These are phyloP conservation scores for Diplodia seriata DNA, from an alignment of 2,329 filamentous ascomycete species.

Conservation along the genomic window DNA sequence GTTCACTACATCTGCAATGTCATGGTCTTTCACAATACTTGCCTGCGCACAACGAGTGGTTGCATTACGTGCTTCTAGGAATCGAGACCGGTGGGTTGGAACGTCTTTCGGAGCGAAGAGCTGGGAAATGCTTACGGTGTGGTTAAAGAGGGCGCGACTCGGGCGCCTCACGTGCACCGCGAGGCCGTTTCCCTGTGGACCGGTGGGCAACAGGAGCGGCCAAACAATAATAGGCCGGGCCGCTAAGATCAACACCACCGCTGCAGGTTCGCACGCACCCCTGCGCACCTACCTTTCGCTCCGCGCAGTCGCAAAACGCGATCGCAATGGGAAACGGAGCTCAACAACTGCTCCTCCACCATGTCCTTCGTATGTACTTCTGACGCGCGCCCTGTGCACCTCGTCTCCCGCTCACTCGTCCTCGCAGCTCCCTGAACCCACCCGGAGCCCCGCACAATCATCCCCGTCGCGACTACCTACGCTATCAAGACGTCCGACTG, in stretches of 20 bases:
- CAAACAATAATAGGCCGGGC: slow-evolving; percentile 16
- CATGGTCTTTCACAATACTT: not conserved
- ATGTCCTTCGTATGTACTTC: slow-evolving; percentile 30
- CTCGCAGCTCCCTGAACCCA: slow-evolving; percentile 30
- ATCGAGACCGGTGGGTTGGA: not conserved
- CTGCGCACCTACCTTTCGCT: slow-evolving; percentile 19
- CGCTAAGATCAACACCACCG: slow-evolving; percentile 30
- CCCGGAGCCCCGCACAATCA: slow-evolving; percentile 20
- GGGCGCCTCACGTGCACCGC: slow-evolving; percentile 7
- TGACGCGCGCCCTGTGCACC: not conserved
- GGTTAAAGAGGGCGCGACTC: not conserved
- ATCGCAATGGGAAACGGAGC: slow-evolving; percentile 12
- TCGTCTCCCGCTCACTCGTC: slow-evolving; percentile 3
- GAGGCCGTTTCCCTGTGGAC: slow-evolving; percentile 16
- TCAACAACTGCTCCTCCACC: slow-evolving; percentile 12
- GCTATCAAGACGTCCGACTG: slow-evolving; percentile 12
- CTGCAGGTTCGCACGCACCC: slow-evolving; percentile 19
- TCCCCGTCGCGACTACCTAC: slow-evolving; percentile 32
- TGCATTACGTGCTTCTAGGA: not conserved
- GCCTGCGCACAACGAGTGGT: not conserved
- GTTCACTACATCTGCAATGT: slow-evolving; percentile 18
- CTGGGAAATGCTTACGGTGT: not conserved
- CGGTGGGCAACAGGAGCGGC: slow-evolving; percentile 7
- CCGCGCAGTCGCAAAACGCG: slow-evolving; percentile 23
- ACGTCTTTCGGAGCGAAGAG: not conserved